Base-by-base conservation (phyloP, 805 yeast species). In the Candida boleticola region DNA sequence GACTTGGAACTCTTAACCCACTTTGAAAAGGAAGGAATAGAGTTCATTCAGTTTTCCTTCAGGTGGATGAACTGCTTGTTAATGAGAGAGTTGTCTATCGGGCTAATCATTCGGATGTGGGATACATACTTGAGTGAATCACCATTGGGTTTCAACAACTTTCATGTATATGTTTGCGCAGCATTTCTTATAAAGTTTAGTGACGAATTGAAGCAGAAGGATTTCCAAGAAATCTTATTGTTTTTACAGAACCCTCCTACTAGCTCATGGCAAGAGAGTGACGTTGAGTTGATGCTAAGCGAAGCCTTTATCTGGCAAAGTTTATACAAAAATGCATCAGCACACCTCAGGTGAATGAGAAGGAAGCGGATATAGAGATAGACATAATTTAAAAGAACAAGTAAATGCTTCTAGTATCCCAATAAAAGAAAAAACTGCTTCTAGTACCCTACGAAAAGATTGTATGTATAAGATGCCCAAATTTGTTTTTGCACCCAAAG, bases 11-110 rank as follows among this genome's bases (percentile, higher is more conserved):
- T 93, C 26, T 81, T 82, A 30, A 71, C 71, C 29, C 98, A 93
- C 65, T 77, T 93, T 49, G 82, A 82, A 45, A 56, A 62, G 1
- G 97, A 93, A 58, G 86, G 86, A 37, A 80, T 93, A n/a, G 96
- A 93, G 62, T 93, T 93, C 56, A 80, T 93, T 49, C 99, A 93
- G 63, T 93, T 93, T 63, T 80, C 97, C 17, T 93, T 93, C 68
- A 74, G 99, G 51, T 93, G 99, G 99, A 93, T 93, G 98, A 93
- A 93, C 64, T 93, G 99, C 68, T 69, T 93, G 55, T 68, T 93
- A 38, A 93, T 93, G 99, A 79, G 99, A 50, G 99, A 93, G 55
- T 73, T 93, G 35, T 80, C 83, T 32, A 80, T 93, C 55, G 69
- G 71, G 23, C 77, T 88, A 46, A 85, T 90, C 4, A 82, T 90